Conservation (phyloP, 2,329 filamentous ascomycete genomes). For the Botrytis medusae region DNA sequence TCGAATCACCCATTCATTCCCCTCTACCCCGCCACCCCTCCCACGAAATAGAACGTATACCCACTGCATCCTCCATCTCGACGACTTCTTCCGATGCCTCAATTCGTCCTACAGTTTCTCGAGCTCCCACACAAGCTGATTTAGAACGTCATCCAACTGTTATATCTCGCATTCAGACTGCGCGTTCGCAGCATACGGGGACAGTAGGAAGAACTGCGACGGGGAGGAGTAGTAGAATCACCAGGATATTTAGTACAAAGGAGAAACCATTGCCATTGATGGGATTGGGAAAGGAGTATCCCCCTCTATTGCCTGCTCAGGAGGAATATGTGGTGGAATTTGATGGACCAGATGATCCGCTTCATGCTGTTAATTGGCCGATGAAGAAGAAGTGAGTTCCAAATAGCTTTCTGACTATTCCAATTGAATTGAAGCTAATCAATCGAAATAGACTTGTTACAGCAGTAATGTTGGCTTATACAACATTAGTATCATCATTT, state of each 20-base stretch:
- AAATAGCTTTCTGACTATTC: constrained; percentile 26
- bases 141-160: constrained; percentile 69
- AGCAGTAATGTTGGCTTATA: constrained; percentile 68
- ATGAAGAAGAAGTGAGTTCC: constrained; percentile 67
- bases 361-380: constrained; percentile 88
- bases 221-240: constrained; percentile 47
- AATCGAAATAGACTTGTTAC: constrained; percentile 53
- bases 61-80: constrained; percentile 53
- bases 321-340: constrained; percentile 85
- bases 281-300: constrained; percentile 72
- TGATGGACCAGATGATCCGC: constrained; percentile 76
- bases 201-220: constrained; percentile 62
- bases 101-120: constrained; percentile 52
- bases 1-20: constrained; percentile 25
- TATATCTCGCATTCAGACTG: constrained; percentile 69
- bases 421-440: constrained; percentile 39
- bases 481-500: constrained; percentile 70
- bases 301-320: constrained; percentile 65
- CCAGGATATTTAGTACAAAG: constrained; percentile 34
- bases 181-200: constrained; percentile 65
- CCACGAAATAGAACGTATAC: constrained; percentile 60
- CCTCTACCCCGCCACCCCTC: constrained; percentile 39
- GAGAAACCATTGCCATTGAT: constrained; percentile 65
- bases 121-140: constrained; percentile 64
- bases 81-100: constrained; percentile 40